Conservation (phyloP, 345 rosid genomes). For the Stellera chamaejasme region DNA sequence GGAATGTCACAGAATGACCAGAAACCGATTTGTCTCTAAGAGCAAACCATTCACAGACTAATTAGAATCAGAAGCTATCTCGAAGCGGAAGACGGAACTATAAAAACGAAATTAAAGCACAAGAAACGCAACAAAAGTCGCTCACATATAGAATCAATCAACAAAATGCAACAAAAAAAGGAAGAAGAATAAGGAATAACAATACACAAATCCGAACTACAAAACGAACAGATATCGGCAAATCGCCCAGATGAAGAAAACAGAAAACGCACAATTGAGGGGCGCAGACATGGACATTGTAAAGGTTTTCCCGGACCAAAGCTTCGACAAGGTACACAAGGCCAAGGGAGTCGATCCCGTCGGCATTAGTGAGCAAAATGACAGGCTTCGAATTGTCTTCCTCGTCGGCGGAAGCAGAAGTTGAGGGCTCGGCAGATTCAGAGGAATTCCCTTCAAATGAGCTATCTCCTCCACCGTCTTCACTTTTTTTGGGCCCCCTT, state of each 20-base stretch:
- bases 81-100: neutral
- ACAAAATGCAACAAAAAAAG: neutral
- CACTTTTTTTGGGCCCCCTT: constrained; percentile 21
- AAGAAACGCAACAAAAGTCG: neutral
- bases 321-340: constrained; percentile 83
- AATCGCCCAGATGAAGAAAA: neutral
- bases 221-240: neutral
- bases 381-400: constrained; percentile 60
- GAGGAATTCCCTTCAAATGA: neutral
- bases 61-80: constrained; percentile 5
- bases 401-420: constrained; percentile 36
- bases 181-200: neutral
- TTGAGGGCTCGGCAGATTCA: constrained; percentile 40
- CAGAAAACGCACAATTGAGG: constrained; percentile 72
- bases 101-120: neutral
- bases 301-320: constrained; percentile 63
- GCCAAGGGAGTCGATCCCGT: constrained; percentile 94
- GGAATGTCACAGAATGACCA: constrained; percentile 70
- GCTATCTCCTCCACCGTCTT: constrained; percentile 20
- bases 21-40: constrained; percentile 76
- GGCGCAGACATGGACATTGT: constrained; percentile 83
- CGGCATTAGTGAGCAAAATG: constrained; percentile 73
- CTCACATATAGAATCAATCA: neutral
- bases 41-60: constrained; percentile 27
- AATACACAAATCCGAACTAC: neutral